These are phyloP conservation scores for Trichoderma citrinoviride DNA, from an alignment of 2,329 filamentous ascomycete species.

Conservation along the genomic window DNA sequence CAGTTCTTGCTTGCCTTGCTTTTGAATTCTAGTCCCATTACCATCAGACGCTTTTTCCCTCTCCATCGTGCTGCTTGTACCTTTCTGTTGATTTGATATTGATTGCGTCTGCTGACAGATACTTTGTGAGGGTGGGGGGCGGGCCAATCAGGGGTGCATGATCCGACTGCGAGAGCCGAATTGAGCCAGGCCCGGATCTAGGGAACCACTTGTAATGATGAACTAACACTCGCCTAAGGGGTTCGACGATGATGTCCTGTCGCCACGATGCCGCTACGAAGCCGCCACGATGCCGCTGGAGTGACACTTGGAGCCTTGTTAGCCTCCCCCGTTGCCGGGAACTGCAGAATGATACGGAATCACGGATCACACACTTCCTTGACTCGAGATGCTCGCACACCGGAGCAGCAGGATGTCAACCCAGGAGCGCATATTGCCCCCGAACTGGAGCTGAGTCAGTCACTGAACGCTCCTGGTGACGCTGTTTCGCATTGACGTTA, in stretches of 20 bases:
- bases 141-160: background rate
- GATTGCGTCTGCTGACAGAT: background rate
- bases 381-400: background rate
- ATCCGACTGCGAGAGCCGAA: background rate
- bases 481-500: background rate
- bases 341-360: background rate
- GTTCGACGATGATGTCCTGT: too few species aligned
- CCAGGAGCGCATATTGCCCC: background rate
- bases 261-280: background rate
- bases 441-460: background rate
- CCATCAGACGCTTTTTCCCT: background rate
- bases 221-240: background rate
- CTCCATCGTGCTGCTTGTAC: background rate
- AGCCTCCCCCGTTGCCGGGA: background rate
- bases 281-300: background rate
- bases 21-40: background rate
- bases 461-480: conserved; percentile 8
- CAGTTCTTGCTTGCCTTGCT: conserved; percentile 1
- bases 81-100: background rate
- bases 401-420: background rate
- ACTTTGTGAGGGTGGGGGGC: background rate
- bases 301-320: background rate
- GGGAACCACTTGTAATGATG: background rate
- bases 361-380: background rate
- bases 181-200: background rate